phyloP scores from a whole-genome alignment of 345 rosid species.

The Aegle marmelos region DNA sequence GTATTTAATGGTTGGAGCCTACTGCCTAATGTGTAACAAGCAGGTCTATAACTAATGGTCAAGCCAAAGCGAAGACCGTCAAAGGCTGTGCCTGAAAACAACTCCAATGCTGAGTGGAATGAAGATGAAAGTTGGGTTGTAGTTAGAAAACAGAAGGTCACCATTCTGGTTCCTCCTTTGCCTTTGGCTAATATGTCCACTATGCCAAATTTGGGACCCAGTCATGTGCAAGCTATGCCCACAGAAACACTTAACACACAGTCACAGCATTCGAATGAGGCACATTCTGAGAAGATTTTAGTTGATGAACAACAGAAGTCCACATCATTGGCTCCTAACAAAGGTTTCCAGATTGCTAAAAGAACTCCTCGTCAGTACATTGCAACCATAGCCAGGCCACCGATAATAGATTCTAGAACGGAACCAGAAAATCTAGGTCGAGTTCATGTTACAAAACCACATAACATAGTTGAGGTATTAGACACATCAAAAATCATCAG shows the following conservation, averaged over 20 bases:
- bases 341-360: constrained; percentile 13
- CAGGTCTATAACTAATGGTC: constrained; percentile 35
- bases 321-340: constrained; percentile 13
- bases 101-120: constrained; percentile 23
- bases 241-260: constrained; percentile 16
- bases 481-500: constrained; percentile 27
- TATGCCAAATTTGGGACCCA: constrained; percentile 33
- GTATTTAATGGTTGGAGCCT: neutral
- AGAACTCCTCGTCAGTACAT: constrained; percentile 20
- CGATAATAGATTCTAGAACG: constrained; percentile 8
- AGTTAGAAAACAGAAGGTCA: constrained; percentile 68
- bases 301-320: constrained; percentile 38
- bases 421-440: constrained; percentile 17
- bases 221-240: constrained; percentile 27
- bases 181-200: constrained; percentile 25
- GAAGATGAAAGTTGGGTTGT: constrained; percentile 67
- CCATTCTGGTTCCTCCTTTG: constrained; percentile 61
- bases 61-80: constrained; percentile 38
- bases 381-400: constrained; percentile 21
- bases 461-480: constrained; percentile 21
- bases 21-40: neutral
- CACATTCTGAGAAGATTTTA: constrained; percentile 17
- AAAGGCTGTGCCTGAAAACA: constrained; percentile 18
- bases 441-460: constrained; percentile 6
- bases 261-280: constrained; percentile 20